A percentile compares a stretch with the other conserved stretches of the same genome.
Conservation (phyloP, 441 rosid species). For the Bocquillonia castaneifolia region DNA sequence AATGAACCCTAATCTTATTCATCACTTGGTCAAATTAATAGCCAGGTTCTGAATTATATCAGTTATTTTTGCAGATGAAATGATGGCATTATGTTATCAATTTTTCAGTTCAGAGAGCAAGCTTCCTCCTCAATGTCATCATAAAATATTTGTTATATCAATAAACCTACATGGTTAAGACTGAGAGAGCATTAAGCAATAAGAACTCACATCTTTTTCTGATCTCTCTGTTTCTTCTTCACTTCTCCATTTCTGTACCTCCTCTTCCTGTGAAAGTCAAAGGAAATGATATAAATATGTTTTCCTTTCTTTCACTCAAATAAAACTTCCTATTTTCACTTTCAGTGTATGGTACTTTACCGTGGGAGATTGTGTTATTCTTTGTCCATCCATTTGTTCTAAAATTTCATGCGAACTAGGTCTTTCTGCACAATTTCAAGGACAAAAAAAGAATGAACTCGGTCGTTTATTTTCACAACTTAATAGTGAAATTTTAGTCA, state of each 20-base stretch:
- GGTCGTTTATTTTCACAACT: background rate
- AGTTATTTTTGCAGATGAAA: background rate
- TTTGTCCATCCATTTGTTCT: constrained; percentile 18
- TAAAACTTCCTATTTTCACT: background rate
- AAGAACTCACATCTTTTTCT: constrained; percentile 50
- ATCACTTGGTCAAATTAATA: no score
- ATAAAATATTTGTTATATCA: no score
- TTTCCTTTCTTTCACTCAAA: background rate
- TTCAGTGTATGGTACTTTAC: constrained; percentile 21
- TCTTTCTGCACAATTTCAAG: constrained; percentile 29
- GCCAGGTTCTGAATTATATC: no score
- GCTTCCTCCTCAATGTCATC: no score
- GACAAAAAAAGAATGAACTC: background rate
- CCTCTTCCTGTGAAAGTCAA: constrained; percentile 34
- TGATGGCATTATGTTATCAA: no score
- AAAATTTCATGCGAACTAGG: constrained; percentile 20
- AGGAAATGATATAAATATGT: background rate
- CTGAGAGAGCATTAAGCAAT: background rate
- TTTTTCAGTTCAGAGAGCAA: no score
- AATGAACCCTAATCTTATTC: background rate
- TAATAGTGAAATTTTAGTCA: background rate
- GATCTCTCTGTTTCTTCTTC: constrained; percentile 38
- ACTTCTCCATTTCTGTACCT: constrained; percentile 31
- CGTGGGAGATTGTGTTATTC: constrained; percentile 24
- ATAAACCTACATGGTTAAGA: no score